Evolutionary conservation across 306 rosid species (phyloP).

Genomic region (Lotus japonicus): DNA sequence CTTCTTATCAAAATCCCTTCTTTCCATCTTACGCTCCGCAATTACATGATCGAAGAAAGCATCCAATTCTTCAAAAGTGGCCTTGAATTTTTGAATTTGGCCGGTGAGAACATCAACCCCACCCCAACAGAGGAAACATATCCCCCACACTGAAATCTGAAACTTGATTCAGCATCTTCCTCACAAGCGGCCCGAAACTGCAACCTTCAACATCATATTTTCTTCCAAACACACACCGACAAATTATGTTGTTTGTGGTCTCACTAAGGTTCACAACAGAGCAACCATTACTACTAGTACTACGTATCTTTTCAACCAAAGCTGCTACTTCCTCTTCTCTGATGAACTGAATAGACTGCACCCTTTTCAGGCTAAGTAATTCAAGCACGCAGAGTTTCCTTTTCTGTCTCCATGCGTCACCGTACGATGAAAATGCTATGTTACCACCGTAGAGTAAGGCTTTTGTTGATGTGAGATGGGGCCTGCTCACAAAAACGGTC

Average conservation of each 20-base stretch:
- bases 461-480: neutral
- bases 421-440: slow-evolving; percentile 13
- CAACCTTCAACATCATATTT: slow-evolving; percentile 16
- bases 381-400: slow-evolving; percentile 25
- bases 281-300: neutral
- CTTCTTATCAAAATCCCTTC: neutral
- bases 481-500: neutral
- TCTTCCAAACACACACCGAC: slow-evolving; percentile 17
- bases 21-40: slow-evolving; percentile 12
- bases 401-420: slow-evolving; percentile 29
- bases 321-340: slow-evolving; percentile 23
- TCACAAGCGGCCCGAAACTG: neutral
- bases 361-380: slow-evolving; percentile 29
- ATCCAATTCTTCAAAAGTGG: slow-evolving; percentile 14
- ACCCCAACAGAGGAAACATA: slow-evolving; percentile 19
- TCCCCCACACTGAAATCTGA: slow-evolving; percentile 21
- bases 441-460: slow-evolving; percentile 18
- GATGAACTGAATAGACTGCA: neutral
- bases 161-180: neutral
- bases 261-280: slow-evolving; percentile 29
- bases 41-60: slow-evolving; percentile 19
- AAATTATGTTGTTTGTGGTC: slow-evolving; percentile 14
- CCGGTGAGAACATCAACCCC: slow-evolving; percentile 29
- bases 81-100: neutral
- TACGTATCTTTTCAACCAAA: neutral